These are phyloP conservation scores for Kwoniella shivajii DNA, from an alignment of 1,284 basidiomycete species.

Conservation along the genomic window DNA sequence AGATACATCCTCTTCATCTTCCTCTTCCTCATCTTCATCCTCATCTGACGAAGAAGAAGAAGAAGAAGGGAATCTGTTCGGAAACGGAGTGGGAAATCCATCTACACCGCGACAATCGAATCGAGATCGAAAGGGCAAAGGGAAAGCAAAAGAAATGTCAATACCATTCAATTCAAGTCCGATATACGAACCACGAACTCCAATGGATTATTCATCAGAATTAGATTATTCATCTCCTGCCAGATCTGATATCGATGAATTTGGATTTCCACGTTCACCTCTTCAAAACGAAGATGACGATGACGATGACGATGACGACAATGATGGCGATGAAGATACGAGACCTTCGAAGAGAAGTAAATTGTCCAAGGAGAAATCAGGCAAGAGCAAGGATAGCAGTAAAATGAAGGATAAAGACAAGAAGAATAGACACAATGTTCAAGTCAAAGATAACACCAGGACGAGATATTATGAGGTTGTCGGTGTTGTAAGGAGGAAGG, in stretches of 20 bases:
- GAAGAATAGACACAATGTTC: slow-evolving; percentile 9
- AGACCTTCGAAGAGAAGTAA: slow-evolving; percentile 7
- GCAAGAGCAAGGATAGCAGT: background rate
- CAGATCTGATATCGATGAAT: slow-evolving; percentile 12
- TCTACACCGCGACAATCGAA: background rate
- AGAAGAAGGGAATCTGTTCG: slow-evolving; percentile 36
- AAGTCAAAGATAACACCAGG: slow-evolving; percentile 24
- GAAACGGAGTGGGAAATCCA: background rate
- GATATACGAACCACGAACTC: slow-evolving; percentile 20
- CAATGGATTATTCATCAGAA: slow-evolving; percentile 50
- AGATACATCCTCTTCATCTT: background rate
- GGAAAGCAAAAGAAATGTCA: background rate
- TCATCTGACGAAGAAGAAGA: slow-evolving; percentile 30
- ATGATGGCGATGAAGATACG: slow-evolving; percentile 11
- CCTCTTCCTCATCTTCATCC: no score
- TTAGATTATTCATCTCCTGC: slow-evolving; percentile 36
- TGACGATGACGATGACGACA: slow-evolving; percentile 24
- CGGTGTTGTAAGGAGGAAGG: slow-evolving; percentile 50
- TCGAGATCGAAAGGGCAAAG: no score
- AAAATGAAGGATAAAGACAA: slow-evolving; percentile 15
- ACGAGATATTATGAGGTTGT: slow-evolving; percentile 52
- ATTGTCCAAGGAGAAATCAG: background rate
- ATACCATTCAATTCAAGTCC: slow-evolving; percentile 19
- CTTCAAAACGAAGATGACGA: slow-evolving; percentile 20
- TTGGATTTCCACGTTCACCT: slow-evolving; percentile 3